Base-by-base conservation (phyloP, 1,139 yeast species). In the Geotrichum klebahnii region DNA sequence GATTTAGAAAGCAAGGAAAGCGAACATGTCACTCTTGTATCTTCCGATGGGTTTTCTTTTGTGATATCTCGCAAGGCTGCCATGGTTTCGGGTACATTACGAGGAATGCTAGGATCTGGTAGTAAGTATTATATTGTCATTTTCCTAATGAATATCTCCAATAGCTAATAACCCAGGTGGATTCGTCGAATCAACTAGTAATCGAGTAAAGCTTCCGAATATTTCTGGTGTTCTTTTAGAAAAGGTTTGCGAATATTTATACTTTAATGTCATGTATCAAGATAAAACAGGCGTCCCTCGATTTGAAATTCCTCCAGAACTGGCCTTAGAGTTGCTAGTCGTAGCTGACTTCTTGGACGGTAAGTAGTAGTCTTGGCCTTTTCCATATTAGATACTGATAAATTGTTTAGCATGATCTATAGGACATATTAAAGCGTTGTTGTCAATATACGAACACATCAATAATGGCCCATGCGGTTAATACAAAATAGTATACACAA, bases 311-410 rank as follows among this genome's bases (percentile, higher is more conserved):
- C 97, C 97, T 0, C 92, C 97, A 0, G 97, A 88, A 60, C 79
- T 90, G 77, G 96, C 97, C 0, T 72, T 92, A 57, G 97, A 92
- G 62, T 71, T 92, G 58, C 70, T 92, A 44, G 94, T 92, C 35
- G 95, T 95, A 31, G 96, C 97, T 0, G 97, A 90, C 64, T 89
- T 80, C 64, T 72, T 89, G 60, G 92, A 87, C 62, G 81, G 82
- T 53, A 66, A 58, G 61, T 51, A n/a, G n/a, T n/a, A n/a, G n/a
- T n/a, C n/a, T n/a, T n/a, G n/a, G 40, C 5, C 17, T 22, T 24
- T 14, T 12, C 19, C 17, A 12, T 36, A 23, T 35, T 26, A 12
- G 12, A 6, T 26, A 8, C 31, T 26, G 12, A 26, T 12, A n/a
- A n/a, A n/a, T n/a, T n/a, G n/a, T n/a, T n/a, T n/a, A n/a, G n/a